These are phyloP conservation scores for Clonostachys rosea DNA, from an alignment of 2,329 filamentous ascomycete genomes.

Conservation along the genomic window DNA sequence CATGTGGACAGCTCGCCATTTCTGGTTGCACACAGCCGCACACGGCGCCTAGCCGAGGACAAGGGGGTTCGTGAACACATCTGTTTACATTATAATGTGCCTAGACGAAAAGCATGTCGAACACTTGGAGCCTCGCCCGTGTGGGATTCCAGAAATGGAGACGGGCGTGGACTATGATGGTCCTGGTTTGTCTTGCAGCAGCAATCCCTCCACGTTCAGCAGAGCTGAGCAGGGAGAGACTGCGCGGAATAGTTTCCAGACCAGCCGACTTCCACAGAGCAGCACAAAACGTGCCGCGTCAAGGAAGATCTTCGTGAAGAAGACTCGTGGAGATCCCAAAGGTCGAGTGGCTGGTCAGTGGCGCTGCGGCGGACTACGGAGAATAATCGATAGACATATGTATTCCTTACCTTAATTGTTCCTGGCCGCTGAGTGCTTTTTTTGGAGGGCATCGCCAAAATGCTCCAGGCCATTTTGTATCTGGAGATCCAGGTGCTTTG, in stretches of 20 bases:
- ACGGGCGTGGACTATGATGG: slow-evolving; percentile 51
- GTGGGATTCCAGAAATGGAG: slow-evolving; percentile 21
- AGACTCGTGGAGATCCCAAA: slow-evolving; percentile 20
- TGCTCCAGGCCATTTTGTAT: no score
- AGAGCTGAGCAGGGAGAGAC: slow-evolving; percentile 1
- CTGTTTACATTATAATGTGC: no score
- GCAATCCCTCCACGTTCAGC: slow-evolving; percentile 1
- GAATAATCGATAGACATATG: no score
- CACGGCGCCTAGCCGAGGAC: no score
- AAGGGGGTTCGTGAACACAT: no score
- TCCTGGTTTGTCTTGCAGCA: slow-evolving; percentile 39
- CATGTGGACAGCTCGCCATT: no score
- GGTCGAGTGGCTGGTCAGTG: slow-evolving; percentile 3
- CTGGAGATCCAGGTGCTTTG: no score
- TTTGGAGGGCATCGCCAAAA: no score
- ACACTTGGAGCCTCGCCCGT: slow-evolving; percentile 46
- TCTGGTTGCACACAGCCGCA: no score
- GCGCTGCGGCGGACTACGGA: background rate
- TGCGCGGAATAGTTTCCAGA: slow-evolving; percentile 1
- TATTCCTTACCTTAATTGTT: no score
- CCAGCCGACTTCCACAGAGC: slow-evolving; percentile 27
- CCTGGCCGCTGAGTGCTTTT: no score
- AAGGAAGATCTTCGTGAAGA: slow-evolving; percentile 24
- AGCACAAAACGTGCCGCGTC: slow-evolving; percentile 25
- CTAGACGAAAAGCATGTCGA: slow-evolving; percentile 27